phyloP scores from a whole-genome alignment of 2,329 filamentous ascomycete species.

The Magnaporthales sp. region DNA sequence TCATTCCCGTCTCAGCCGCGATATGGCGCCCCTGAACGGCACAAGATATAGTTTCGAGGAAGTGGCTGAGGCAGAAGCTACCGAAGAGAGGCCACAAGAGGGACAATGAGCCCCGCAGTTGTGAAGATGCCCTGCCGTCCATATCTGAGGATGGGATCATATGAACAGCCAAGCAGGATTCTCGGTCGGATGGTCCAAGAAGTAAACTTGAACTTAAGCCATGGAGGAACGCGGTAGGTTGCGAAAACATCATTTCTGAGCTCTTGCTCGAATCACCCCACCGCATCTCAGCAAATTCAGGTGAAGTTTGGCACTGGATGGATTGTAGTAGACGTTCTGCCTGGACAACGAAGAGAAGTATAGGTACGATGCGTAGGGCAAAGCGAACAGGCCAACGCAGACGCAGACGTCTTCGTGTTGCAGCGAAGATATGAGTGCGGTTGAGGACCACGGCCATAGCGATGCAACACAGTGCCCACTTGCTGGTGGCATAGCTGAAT shows the following conservation, averaged over 20 bases:
- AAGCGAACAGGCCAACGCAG: slow-evolving; percentile 67
- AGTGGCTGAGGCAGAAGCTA: slow-evolving; percentile 66
- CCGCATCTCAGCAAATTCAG: slow-evolving; percentile 58
- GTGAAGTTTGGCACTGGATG: slow-evolving; percentile 84
- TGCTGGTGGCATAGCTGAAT: slow-evolving; percentile 83
- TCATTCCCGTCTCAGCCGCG: slow-evolving; percentile 87
- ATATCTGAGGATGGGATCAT: slow-evolving; percentile 51
- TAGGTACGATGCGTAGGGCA: slow-evolving; percentile 60
- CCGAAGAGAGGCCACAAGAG: slow-evolving; percentile 68
- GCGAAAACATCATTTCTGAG: slow-evolving; percentile 61
- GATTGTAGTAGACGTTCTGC: slow-evolving; percentile 66
- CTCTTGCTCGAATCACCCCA: slow-evolving; percentile 60
- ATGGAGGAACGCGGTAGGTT: slow-evolving; percentile 63
- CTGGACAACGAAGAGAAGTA: slow-evolving; percentile 62
- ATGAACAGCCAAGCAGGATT: slow-evolving; percentile 64
- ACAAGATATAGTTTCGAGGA: slow-evolving; percentile 81
- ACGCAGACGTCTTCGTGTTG: slow-evolving; percentile 70
- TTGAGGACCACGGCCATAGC: slow-evolving; percentile 82
- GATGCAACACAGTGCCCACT: slow-evolving; percentile 86
- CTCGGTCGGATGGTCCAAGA: slow-evolving; percentile 62
- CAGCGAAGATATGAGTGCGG: slow-evolving; percentile 87
- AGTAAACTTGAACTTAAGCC: slow-evolving; percentile 62
- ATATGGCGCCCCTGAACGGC: slow-evolving; percentile 76
- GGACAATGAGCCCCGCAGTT: slow-evolving; percentile 69
- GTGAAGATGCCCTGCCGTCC: slow-evolving; percentile 30